These are phyloP conservation scores for Myxozyma neotropica DNA, from an alignment of 805 yeast species.

Conservation along the genomic window DNA sequence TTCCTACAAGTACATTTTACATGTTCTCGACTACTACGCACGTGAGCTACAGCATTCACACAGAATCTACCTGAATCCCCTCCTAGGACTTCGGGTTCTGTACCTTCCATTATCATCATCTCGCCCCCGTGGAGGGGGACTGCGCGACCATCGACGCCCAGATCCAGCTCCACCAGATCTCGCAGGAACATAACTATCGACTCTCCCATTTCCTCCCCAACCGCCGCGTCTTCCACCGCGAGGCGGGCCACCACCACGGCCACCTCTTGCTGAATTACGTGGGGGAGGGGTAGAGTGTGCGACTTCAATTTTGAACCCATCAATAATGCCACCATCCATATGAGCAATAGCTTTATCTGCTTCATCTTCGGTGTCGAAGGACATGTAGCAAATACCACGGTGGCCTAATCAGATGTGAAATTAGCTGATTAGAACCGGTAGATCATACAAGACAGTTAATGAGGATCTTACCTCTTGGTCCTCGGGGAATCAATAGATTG, in stretches of 20 bases:
- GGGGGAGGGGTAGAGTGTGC: conserved; percentile 16
- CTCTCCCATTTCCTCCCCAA: conserved; percentile 9
- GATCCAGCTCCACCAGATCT: neutral
- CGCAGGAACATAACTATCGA: conserved; percentile 22
- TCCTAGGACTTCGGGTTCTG: conserved; percentile 5
- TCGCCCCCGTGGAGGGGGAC: conserved; percentile 14
- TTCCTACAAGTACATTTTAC: neutral
- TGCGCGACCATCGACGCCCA: conserved; percentile 20
- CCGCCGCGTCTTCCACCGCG: conserved; percentile 11
- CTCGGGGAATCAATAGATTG: conserved; percentile 17
- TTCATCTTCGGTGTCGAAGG: conserved; percentile 19
- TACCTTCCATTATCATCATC: conserved; percentile 6
- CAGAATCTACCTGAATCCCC: neutral
- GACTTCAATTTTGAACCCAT: conserved; percentile 24
- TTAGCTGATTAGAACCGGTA: neutral
- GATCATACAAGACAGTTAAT: neutral
- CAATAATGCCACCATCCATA: conserved; percentile 32
- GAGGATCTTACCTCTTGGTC: neutral
- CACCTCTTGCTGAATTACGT: neutral
- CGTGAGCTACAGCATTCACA: too few species aligned
- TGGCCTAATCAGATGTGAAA: neutral
- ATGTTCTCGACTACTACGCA: too few species aligned
- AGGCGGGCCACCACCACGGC: neutral
- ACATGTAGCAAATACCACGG: conserved; percentile 21
- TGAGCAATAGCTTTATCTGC: conserved; percentile 32